Evolutionary conservation across 2,329 filamentous ascomycete species (phyloP).

Genomic region (Aspergillus pseudoviridinutans): DNA sequence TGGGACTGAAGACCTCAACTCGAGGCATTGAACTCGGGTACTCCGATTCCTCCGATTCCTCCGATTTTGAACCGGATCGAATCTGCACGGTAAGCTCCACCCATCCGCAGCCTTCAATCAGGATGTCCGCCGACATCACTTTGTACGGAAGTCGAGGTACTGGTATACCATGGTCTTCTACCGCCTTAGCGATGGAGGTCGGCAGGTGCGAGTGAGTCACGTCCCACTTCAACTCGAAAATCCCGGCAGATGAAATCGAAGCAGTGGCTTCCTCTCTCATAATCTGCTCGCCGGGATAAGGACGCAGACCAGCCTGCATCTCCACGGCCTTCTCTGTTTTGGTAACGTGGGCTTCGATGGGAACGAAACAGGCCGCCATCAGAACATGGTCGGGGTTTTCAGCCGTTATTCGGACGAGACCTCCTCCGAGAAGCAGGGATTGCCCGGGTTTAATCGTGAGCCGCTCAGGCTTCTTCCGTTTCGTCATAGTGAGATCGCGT

Average conservation of each 20-base stretch:
- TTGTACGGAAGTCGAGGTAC: constrained; percentile 63
- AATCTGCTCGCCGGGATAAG: constrained; percentile 61
- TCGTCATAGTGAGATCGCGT: constrained; percentile 70
- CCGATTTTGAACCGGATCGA: constrained; percentile 48
- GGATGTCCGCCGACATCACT: constrained; percentile 74
- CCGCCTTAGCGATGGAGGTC: constrained; percentile 63
- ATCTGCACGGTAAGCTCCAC: constrained; percentile 83
- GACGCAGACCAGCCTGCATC: constrained; percentile 63
- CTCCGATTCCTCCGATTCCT: constrained; percentile 23
- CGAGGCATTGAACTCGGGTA: constrained; percentile 47
- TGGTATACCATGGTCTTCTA: constrained; percentile 59
- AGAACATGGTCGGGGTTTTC: constrained; percentile 61
- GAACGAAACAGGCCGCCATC: constrained; percentile 82
- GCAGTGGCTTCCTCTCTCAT: constrained; percentile 54
- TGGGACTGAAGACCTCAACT: constrained; percentile 80
- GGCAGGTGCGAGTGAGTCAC: constrained; percentile 77
- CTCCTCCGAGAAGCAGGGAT: constrained; percentile 79
- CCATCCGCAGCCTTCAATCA: constrained; percentile 92
- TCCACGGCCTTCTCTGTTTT: constrained; percentile 73
- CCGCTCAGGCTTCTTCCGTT: constrained; percentile 69
- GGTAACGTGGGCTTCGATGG: constrained; percentile 71
- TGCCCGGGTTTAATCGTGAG: constrained; percentile 68
- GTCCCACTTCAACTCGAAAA: constrained; percentile 71
- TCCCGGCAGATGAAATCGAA: constrained; percentile 66
- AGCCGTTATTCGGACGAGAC: constrained; percentile 83